phyloP scores from a whole-genome alignment of 495 filamentous ascomycete species.

The Penicillium angulare region DNA sequence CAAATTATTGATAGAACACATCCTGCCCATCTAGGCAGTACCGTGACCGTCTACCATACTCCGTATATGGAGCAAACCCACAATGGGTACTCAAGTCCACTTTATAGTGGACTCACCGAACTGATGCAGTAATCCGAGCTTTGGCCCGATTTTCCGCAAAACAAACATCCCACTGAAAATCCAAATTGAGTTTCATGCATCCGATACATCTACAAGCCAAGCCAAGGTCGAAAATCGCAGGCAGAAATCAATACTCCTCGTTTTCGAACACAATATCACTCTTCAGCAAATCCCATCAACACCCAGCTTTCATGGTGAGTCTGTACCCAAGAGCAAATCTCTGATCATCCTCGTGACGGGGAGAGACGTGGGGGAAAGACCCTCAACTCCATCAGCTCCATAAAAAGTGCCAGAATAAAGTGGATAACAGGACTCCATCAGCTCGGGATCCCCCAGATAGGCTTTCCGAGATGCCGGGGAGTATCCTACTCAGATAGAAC shows the following conservation, averaged over 20 bases:
- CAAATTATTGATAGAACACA: too few species aligned
- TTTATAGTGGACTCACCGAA: conserved; percentile 2
- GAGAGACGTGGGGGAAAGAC: background rate
- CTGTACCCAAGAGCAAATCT: conserved; percentile 16
- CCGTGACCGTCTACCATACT: background rate
- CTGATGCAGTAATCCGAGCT: background rate
- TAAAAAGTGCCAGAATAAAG: conserved; percentile 6
- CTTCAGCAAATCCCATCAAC: too few species aligned
- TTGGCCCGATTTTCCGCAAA: background rate
- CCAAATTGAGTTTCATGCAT: too few species aligned
- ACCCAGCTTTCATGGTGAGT: conserved; percentile 6
- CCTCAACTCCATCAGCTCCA: conserved; percentile 2
- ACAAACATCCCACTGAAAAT: background rate
- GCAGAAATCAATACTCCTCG: background rate
- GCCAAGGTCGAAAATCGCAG: background rate
- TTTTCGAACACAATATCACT: too few species aligned
- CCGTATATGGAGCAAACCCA: background rate
- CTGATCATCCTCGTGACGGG: conserved; percentile 19
- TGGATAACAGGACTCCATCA: conserved; percentile 4
- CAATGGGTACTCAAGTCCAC: conserved; percentile 14
- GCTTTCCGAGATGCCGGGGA: conserved; percentile 20
- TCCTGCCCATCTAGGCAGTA: conserved; percentile 9
- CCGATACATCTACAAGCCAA: background rate
- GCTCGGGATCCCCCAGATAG: conserved; percentile 26
- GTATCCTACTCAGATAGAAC: conserved; percentile 3